Base-by-base conservation (phyloP, 2,329 filamentous ascomycete species). In the Neodidymelliopsis sp. region DNA sequence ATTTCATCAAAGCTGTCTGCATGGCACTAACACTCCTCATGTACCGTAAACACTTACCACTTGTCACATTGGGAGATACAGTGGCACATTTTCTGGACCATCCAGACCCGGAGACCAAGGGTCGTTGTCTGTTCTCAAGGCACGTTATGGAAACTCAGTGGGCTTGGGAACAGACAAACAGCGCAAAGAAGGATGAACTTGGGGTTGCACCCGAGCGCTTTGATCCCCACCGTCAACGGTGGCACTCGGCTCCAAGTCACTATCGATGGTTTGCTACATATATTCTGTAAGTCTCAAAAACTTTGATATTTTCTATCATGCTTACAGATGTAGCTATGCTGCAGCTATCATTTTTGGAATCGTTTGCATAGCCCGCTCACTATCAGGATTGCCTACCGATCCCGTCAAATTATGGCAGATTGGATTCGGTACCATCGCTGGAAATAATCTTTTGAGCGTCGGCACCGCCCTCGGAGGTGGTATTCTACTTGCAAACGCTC, bases 401-500 rank as follows among this genome's bases (percentile, higher is more conserved):
- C 11, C 18, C 3, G 30, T 20, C 4, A 40, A 46, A 23, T 33
- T 56, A 1, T 59, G 51, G 53, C 34, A 42, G 13, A 44, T 46
- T n/a, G 48, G 53, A 2, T 59, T 60, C 4, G 53, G 53, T 18
- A 40, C 34, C 5, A 44, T 60, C 16, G 33, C 49, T 4, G 45
- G 49, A 16, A 53, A 54, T 9, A 60, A 58, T 12, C 36, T 60
- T 3, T 24, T 58, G 8, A 23, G 18, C 3, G 16, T 48, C n/a
- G 29, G 24, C 10, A 47, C 34, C 11, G 45, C 43, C 4, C 39
- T 59, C 0, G 22, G 47, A 8, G 38, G 51, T 2, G 43, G 35
- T 9, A 58, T 72, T 0, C 53, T 81, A 4, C 22, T 80, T 1
- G 75, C 75, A 23, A 82, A 82, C 54, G 38, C 68, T 1, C 77